Base-by-base conservation (phyloP, 2,329 filamentous ascomycete species). In the Aspergillus texensis region DNA sequence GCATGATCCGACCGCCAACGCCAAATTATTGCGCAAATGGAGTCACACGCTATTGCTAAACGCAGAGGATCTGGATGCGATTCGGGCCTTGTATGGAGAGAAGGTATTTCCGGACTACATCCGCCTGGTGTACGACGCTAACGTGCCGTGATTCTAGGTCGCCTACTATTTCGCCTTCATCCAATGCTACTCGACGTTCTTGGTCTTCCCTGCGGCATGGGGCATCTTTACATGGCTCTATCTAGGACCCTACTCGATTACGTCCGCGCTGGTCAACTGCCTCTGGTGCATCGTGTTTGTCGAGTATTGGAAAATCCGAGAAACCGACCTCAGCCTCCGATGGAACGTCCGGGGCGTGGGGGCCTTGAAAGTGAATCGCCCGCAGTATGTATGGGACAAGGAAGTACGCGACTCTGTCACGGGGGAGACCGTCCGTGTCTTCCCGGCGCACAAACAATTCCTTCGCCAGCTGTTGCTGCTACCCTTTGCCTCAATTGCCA, bases 91-190 rank as follows among this genome's bases (percentile, higher is more conserved):
- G 67, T 93, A 93, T 76, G 92, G 92, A 56, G 90, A 94, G 77
- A 90, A 88, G 75, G 82, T 82, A 41, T 41, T 0, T 19, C 39
- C 19, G 39, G 39, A 41, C 39, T 1, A n/a, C 16, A 8, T 6
- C 39, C 19, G 9, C 39, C 19, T 8, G 16, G 2, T 41, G 1
- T 9, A 9, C 9, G 19, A 63, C 10, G 43, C n/a, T 36, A 36
- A 54, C 11, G 6, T 3, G 4, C 8, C 19, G 26, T 16, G n/a
- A 28, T 56, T 10, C 26, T 66, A 88, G 84, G 91, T 97, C 63
- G 94, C 92, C 41, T 96, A 96, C 77, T 98, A 98, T 81, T 98
- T 97, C 76, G 93, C 94, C 45, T 98, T 98, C 74, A 85, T 96
- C 36, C 92, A 96, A 74, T 90, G 90, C 39, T 98, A 98, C 79